Evolutionary conservation across 176 grass and related monocot species (phyloP), one percentile per base, ranked within the genome.

Genomic region (Paspalum notatum): DNA sequence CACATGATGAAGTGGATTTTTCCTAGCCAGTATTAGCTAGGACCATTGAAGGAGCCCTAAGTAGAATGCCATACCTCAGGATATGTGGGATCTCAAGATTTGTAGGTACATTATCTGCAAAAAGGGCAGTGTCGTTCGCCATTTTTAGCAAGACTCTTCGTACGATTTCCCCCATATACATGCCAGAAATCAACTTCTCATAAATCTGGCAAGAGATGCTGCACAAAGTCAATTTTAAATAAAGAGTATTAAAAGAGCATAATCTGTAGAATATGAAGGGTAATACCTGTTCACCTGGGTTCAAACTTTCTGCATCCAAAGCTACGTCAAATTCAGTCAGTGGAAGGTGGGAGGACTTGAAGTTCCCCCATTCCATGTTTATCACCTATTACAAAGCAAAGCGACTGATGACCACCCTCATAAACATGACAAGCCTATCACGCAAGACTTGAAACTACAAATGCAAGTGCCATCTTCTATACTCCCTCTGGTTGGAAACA

Each of bases 341-440:
- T 56, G 93, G 90, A 83, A 95, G 93, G 75, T 91, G 87, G 60
- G 93, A 85, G 46, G 85, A 95, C 81, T 76, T 89, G 53, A 95
- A 95, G 71, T 95, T 90, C 8, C 87, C 93, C 93, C 93, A 92
- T 70, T 95, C 93, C 93, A 92, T 92, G 52, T 95, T 92, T 83
- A 95, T 92, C 80, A 90, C 89, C 89, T 94, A 24, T 47, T 78
- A 66, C 14, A 68, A 75, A 80, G 62, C 52, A 48, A 4, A 80
- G 7, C 45, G 60, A 41, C 26, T 51, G 20, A 74, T 66, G 26
- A 80, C 9, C 50, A 37, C 13, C 56, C 22, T 43, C 27, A 53
- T 49, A 75, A 75, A 8, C 17, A 71, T 60, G 13, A 41, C 40
- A 74, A 50, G n/a, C 15, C 17, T 11, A 10, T 44, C 11, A 43